Evolutionary conservation across 257 asterid species (phyloP), one percentile per base, ranked within the genome.

Genomic region (Fraxinus americana): DNA sequence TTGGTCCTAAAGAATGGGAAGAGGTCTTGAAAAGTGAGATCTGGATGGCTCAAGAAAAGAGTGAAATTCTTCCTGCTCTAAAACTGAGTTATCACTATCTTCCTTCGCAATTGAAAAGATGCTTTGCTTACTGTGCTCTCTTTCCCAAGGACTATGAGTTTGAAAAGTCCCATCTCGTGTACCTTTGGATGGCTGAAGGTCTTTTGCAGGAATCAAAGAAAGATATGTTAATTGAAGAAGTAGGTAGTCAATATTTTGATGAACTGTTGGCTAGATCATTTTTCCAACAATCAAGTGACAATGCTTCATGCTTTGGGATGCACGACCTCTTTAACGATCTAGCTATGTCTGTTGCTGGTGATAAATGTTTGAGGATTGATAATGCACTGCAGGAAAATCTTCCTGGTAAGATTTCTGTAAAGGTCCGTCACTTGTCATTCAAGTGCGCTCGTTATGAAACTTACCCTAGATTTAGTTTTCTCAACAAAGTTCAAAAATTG

Each of bases 71-170:
- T 48, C 78, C 78, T 3, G 80, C 61, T n/a, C 36, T 83, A 35
- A 34, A 19, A 48, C 71, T 80, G 67, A 83, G 86, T 50, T 83
- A 83, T 73, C 38, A 59, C 65, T 78, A 83, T 79, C 77, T 83
- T 69, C 83, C 82, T 1, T 13, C 75, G 6, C 72, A 79, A 59
- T 39, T 79, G 7, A 83, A 76, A 39, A 68, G 13, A 5, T 79
- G 83, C 29, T 83, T 83, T 76, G 70, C 80, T 5, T 83, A 66
- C 29, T 83, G 86, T 61, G 76, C 86, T 1, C 67, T 83, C 43
- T 79, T 43, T 73, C 86, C 86, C 23, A 83, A 80, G 73, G 83
- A 77, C 45, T 75, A 79, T 19, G 54, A 0, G 29, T 76, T 83
- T 23, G 14, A 38, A 5, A 43, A 65, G 66, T 21, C 54, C 4